Evolutionary conservation across 2,329 filamentous ascomycete species (phyloP), one percentile per base, ranked within the genome.

Genomic region (Cordyceps fumosorosea): DNA sequence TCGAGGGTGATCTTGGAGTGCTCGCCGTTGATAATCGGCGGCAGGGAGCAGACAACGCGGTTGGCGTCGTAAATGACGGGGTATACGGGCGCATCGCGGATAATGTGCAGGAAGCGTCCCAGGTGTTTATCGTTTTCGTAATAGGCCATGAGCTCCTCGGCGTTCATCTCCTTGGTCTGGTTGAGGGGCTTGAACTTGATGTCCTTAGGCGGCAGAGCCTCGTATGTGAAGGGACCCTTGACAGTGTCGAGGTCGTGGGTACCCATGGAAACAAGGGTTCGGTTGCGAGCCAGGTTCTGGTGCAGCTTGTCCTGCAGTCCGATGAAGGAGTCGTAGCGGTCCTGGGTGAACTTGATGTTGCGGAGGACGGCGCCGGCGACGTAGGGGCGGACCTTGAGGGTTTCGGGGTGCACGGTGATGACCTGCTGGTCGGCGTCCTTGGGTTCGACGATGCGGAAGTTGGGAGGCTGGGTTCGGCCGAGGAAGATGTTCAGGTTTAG

Each of bases 231-330:
- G 53, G 95, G 95, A 0, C 93, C 95, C 76, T 96, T 81, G 69
- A 99, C 81, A 20, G 91, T 97, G 73, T 98, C 93, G 66, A 98
- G 81, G 74, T 99, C 93, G 76, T 99, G 95, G 3, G 95, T 99
- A 69, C 95, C 95, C 72, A 99, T 97, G 24, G 93, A 90, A n/a
- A 97, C 93, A 53, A 99, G 79, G 0, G 93, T 97, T 70, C 95
- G 83, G 76, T 98, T 90, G 65, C 95, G 87, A 55, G 95, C 96
- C 67, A 99, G 80, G 73, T 99, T 99, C 74, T 93, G 89, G 79
- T 99, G 95, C 54, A 99, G 85, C 80, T 99, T 99, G 79, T 99
- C 96, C 79, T 99, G 95, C 54, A 99, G 84, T 62, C 89, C 85
- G 73, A 99, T 99, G 89, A 99, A 99, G 71, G 92, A 97, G 69